Base-by-base conservation (phyloP, 2,329 filamentous ascomycete species). In the Emergomyces orientalis region DNA sequence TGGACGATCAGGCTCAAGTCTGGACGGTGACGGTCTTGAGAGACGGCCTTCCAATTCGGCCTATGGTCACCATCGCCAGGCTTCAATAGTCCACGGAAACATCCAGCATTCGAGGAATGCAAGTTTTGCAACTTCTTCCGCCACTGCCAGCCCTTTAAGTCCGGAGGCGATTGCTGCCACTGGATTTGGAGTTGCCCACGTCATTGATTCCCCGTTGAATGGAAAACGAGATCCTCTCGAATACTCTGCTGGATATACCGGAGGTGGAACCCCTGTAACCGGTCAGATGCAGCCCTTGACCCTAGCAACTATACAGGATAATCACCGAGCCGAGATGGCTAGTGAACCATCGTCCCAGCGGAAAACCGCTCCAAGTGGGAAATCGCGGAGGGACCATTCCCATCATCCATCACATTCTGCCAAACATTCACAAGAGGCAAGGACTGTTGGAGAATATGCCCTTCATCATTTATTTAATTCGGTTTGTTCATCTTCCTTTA, bases 381-480 rank as follows among this genome's bases (percentile, higher is more conserved):
- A 85, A 73, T 79, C 84, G 56, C 86, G 88, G 67, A 84, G 88
- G 70, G 61, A 91, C 65, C 87, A 90, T 72, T 79, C 82, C 7
- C 88, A 89, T 71, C 86, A 92, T 71, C 88, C 87, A 68, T 90
- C 89, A 19, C 87, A 91, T 70, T 93, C 89, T 43, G 84, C 82
- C 62, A 85, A 88, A 69, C 78, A 81, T 61, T 81, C 86, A 69
- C 85, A 88, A 61, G 90, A 96, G 66, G 85, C 88, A 67, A 96
- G 93, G 76, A 97, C 92, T 0, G 92, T 97, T n/a, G 92, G 91
- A 62, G 94, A 99, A 79, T 97, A 96, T 83, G 94, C 94, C 25
- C 80, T 99, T 65, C 93, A 97, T 76, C 93, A 97, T 69, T 80
- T 99, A 52, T 97, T 97, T 76, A 97, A 94, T 67, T 91, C 92